These are phyloP conservation scores for Monosporascus sp. DNA, from an alignment of 2,329 filamentous ascomycete species.

Conservation along the genomic window DNA sequence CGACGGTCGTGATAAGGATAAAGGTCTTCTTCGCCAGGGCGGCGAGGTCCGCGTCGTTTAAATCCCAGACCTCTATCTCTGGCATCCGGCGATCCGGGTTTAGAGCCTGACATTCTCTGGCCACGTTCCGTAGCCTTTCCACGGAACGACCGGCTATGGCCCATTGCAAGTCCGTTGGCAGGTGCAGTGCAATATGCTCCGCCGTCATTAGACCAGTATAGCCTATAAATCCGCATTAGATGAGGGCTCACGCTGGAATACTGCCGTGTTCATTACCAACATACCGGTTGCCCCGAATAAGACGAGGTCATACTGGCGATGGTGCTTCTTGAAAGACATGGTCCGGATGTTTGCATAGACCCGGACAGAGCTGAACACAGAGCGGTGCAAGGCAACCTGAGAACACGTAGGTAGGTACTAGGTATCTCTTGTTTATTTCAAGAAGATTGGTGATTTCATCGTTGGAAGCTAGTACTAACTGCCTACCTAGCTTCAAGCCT, in stretches of 20 bases:
- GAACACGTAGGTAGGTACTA: background rate
- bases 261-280: slow-evolving; percentile 5
- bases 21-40: slow-evolving; percentile 51
- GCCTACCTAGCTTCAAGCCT: background rate
- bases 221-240: slow-evolving; percentile 13
- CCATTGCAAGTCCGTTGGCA: slow-evolving; percentile 26
- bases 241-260: background rate
- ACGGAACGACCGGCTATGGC: slow-evolving; percentile 28
- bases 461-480: background rate
- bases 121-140: slow-evolving; percentile 60
- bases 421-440: background rate
- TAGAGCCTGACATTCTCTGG: slow-evolving; percentile 58
- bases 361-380: background rate
- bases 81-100: slow-evolving; percentile 57
- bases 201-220: slow-evolving; percentile 27
- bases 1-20: slow-evolving; percentile 53
- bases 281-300: slow-evolving; percentile 54
- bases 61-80: slow-evolving; percentile 49
- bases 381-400: background rate
- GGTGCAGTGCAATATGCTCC: slow-evolving; percentile 24
- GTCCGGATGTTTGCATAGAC: background rate
- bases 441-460: no score
- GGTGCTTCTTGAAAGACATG: slow-evolving; percentile 46
- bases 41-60: slow-evolving; percentile 40
- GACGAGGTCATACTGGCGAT: slow-evolving; percentile 51